These are phyloP conservation scores for Exophiala xenobiotica DNA, from an alignment of 2,329 filamentous ascomycete species.

Conservation along the genomic window DNA sequence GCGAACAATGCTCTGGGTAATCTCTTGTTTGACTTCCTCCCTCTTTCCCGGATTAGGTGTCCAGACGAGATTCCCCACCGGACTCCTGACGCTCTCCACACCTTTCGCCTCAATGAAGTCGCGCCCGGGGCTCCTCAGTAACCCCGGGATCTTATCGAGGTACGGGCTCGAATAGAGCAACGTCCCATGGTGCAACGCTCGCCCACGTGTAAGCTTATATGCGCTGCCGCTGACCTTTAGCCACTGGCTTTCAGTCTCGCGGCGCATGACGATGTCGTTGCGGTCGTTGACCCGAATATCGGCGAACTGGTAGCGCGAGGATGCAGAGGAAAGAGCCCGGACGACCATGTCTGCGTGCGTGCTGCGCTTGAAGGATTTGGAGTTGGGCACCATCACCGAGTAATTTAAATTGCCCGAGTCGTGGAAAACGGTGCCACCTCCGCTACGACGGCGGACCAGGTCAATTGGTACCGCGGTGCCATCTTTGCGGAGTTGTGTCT, in stretches of 20 bases:
- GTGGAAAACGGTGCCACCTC: constrained; percentile 92
- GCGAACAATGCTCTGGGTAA: constrained; percentile 18
- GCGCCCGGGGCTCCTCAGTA: constrained; percentile 76
- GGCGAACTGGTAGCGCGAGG: constrained; percentile 49
- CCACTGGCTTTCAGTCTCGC: constrained; percentile 36
- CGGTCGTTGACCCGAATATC: constrained; percentile 77
- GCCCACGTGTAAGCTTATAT: constrained; percentile 80
- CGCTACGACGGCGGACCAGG: constrained; percentile 80
- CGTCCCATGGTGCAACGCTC: constrained; percentile 90
- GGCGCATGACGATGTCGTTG: constrained; percentile 85
- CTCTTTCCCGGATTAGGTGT: constrained; percentile 7
- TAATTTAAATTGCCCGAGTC: constrained; percentile 93
- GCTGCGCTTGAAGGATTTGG: constrained; percentile 71
- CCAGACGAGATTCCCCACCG: constrained; percentile 69
- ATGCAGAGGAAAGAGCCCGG: constrained; percentile 61
- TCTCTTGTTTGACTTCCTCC: constrained; percentile 4
- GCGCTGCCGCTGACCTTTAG: constrained; percentile 91
- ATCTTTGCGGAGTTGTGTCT: background rate
- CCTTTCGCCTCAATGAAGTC: constrained; percentile 76
- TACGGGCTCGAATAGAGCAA: constrained; percentile 79
- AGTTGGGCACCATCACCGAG: constrained; percentile 79
- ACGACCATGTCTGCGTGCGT: constrained; percentile 92
- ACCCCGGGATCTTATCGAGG: constrained; percentile 64
- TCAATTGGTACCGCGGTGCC: constrained; percentile 41
- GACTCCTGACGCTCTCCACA: constrained; percentile 86